Evolutionary conservation across 495 filamentous ascomycete genomes (phyloP).

Genomic region (Penicillium cosmopolitanum): DNA sequence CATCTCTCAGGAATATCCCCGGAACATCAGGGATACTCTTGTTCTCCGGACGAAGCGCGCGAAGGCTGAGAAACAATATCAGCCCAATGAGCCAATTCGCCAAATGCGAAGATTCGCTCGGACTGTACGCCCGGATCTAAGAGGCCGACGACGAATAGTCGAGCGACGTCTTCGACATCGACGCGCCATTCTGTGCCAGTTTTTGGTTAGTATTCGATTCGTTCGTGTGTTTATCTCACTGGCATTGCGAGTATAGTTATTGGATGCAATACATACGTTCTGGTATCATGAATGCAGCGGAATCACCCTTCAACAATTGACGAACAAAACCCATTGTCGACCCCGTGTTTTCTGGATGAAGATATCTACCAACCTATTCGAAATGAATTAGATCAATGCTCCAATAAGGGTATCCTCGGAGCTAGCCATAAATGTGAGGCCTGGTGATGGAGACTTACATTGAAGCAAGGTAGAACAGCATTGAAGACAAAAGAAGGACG

Average conservation of each 20-base stretch:
- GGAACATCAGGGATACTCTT: neutral
- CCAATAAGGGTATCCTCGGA: too few species aligned
- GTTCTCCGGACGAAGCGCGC: neutral
- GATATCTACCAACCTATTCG: neutral
- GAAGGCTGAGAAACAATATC: neutral
- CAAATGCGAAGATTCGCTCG: conserved; percentile 45
- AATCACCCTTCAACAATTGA: conserved; percentile 30
- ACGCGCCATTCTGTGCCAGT: conserved; percentile 41
- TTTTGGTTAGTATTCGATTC: neutral
- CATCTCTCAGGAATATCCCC: neutral
- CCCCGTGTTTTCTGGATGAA: neutral
- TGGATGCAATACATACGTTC: conserved; percentile 1
- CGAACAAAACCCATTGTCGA: conserved; percentile 20
- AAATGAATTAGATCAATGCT: neutral
- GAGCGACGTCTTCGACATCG: conserved; percentile 53
- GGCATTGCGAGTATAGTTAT: too few species aligned
- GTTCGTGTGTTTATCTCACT: too few species aligned
- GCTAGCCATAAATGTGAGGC: too few species aligned
- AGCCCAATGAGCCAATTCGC: neutral
- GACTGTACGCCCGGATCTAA: conserved; percentile 42
- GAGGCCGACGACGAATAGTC: conserved; percentile 50
- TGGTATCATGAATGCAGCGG: conserved; percentile 1
- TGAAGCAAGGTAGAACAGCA: conserved; percentile 50
- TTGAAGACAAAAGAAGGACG: conserved; percentile 54
- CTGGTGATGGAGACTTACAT: conserved; percentile 26